phyloP scores from a whole-genome alignment of 2,329 filamentous ascomycete genomes.

The Herpotrichia juniperi region DNA sequence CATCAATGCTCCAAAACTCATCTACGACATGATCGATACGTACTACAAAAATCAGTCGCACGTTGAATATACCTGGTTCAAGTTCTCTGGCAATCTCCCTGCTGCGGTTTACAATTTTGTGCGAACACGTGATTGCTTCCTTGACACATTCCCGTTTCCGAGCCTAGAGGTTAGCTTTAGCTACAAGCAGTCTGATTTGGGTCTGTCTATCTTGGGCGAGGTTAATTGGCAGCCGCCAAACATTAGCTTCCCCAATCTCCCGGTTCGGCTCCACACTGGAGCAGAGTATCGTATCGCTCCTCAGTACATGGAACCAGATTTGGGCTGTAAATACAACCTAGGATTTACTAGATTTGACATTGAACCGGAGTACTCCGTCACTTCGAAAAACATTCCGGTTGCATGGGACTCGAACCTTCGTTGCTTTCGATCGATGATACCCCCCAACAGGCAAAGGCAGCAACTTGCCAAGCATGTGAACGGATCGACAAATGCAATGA shows the following conservation, averaged over 20 bases:
- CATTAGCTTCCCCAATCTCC: conserved; percentile 24
- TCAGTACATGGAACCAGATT: conserved; percentile 7
- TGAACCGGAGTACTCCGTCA: conserved; percentile 14
- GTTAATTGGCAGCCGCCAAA: conserved; percentile 29
- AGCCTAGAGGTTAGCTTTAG: conserved; percentile 23
- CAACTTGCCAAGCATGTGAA: not conserved
- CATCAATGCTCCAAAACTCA: conserved; percentile 26
- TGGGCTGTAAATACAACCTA: conserved; percentile 4
- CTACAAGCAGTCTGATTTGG: not conserved
- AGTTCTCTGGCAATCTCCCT: conserved; percentile 27
- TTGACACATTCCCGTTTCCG: conserved; percentile 15
- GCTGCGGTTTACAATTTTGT: conserved; percentile 37
- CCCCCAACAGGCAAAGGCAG: not conserved
- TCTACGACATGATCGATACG: conserved; percentile 32
- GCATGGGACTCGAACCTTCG: conserved; percentile 23
- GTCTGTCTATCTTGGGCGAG: conserved; percentile 19
- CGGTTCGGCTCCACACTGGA: conserved; percentile 12
- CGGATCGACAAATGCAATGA: not conserved
- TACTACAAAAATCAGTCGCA: conserved; percentile 20
- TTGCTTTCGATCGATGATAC: conserved; percentile 29
- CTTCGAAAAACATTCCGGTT: conserved; percentile 19
- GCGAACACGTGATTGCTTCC: conserved; percentile 41
- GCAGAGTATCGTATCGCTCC: conserved; percentile 31
- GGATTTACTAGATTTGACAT: not conserved
- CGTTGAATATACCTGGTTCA: conserved; percentile 26